phyloP scores from a whole-genome alignment of 2,329 filamentous ascomycete species.

The Stemphylium vesicarium region DNA sequence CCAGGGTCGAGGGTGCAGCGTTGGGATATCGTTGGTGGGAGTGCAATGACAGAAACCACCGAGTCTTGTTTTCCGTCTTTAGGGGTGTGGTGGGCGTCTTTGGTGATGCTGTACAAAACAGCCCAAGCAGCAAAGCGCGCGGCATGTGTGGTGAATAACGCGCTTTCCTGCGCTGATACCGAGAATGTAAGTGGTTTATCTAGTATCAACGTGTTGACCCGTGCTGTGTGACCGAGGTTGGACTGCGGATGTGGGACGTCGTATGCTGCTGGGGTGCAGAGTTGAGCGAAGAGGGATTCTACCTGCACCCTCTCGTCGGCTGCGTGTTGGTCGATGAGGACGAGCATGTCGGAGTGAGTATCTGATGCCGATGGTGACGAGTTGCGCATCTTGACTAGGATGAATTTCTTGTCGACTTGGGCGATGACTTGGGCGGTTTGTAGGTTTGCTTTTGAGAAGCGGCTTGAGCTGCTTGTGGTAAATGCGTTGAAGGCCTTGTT shows the following conservation, averaged over 20 bases:
- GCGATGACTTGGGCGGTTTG: constrained; percentile 69
- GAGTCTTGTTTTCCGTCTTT: constrained; percentile 11
- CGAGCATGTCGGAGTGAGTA: constrained; percentile 55
- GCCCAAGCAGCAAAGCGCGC: constrained; percentile 76
- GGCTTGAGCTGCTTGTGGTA: constrained; percentile 27
- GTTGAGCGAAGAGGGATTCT: constrained; percentile 70
- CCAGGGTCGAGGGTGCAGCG: constrained; percentile 75
- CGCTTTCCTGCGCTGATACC: constrained; percentile 65
- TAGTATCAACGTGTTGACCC: constrained; percentile 45
- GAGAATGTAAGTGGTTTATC: constrained; percentile 68
- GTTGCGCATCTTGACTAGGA: constrained; percentile 67
- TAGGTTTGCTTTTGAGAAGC: constrained; percentile 64
- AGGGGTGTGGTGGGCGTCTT: background rate
- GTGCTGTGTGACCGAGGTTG: constrained; percentile 39
- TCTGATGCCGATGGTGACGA: background rate
- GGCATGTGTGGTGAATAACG: constrained; percentile 62
- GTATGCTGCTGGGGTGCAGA: constrained; percentile 51
- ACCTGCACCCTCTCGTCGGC: constrained; percentile 87
- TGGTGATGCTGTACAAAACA: constrained; percentile 64
- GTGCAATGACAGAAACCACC: constrained; percentile 58
- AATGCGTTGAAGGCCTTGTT: constrained; percentile 36
- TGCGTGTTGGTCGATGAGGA: constrained; percentile 91
- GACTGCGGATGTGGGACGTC: constrained; percentile 37
- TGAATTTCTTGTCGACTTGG: constrained; percentile 91
- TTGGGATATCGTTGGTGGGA: constrained; percentile 77